Evolutionary conservation across 768 basidiomycete genomes (phyloP).

Genomic region (Macrolepiota dolichaula): DNA sequence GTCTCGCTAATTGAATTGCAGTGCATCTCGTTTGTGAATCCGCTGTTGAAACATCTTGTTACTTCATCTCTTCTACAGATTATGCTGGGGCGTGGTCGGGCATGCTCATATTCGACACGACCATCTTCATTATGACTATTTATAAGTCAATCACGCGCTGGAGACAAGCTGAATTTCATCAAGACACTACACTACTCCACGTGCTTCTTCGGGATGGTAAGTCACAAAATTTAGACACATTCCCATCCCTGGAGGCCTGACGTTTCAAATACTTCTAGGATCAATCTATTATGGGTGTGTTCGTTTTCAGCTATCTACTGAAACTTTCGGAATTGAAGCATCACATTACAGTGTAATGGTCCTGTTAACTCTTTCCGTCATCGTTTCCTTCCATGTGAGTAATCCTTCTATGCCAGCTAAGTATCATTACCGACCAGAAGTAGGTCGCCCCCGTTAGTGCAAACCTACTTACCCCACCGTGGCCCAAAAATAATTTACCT

Average conservation of each 20-base stretch:
- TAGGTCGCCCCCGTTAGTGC: slow-evolving; percentile 3
- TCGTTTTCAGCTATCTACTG: background rate
- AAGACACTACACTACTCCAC: slow-evolving; percentile 21
- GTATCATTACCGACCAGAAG: background rate
- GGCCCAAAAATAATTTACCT: background rate
- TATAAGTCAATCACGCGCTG: slow-evolving; percentile 28
- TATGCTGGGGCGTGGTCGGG: slow-evolving; percentile 36
- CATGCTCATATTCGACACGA: slow-evolving; percentile 36
- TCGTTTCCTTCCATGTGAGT: slow-evolving; percentile 17
- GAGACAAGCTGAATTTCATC: slow-evolving; percentile 9
- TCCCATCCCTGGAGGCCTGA: background rate
- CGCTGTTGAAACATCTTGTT: background rate
- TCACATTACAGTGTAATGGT: slow-evolving; percentile 16
- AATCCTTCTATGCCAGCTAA: background rate
- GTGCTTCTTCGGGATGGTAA: slow-evolving; percentile 42
- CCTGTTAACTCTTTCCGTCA: slow-evolving; percentile 13
- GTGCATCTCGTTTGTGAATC: background rate
- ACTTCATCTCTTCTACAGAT: slow-evolving; percentile 17
- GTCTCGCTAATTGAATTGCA: background rate
- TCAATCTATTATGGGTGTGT: slow-evolving; percentile 40
- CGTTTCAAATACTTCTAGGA: slow-evolving; percentile 21
- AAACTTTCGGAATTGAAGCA: background rate
- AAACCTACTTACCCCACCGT: background rate
- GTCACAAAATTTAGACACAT: slow-evolving; percentile 1
- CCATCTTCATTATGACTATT: slow-evolving; percentile 38